These are phyloP conservation scores for Zygoascus tannicola DNA, from an alignment of 805 yeast genomes.

Conservation along the genomic window DNA sequence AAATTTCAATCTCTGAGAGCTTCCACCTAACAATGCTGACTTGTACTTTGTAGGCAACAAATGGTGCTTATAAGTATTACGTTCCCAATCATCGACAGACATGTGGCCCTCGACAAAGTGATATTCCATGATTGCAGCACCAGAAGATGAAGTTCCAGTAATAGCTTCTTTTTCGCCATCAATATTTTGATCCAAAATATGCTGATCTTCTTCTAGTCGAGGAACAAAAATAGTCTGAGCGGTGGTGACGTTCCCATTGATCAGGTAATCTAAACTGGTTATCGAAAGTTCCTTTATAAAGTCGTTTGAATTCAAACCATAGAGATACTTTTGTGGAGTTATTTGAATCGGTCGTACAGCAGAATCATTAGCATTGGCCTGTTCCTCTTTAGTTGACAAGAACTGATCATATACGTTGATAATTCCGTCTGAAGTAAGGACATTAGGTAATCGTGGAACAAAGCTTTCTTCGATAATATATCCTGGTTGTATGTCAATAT, in stretches of 20 bases:
- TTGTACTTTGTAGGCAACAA: conserved; percentile 20
- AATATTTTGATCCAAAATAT: background rate
- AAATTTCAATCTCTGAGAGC: conserved; percentile 54
- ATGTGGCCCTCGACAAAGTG: conserved; percentile 50
- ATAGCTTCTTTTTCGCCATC: too few species aligned
- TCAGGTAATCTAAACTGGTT: conserved; percentile 44
- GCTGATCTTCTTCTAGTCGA: background rate
- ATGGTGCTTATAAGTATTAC: background rate
- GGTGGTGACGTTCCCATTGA: conserved; percentile 34
- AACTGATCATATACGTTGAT: conserved; percentile 38
- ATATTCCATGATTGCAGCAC: conserved; percentile 36
- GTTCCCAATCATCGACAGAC: conserved; percentile 19
- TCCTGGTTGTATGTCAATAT: conserved; percentile 26
- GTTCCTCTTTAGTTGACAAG: conserved; percentile 16
- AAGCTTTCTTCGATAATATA: conserved; percentile 30
- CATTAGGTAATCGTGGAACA: conserved; percentile 32
- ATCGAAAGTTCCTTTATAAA: conserved; percentile 65
- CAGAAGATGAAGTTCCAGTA: conserved; percentile 5
- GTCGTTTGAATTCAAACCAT: conserved; percentile 48
- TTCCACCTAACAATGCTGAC: conserved; percentile 46
- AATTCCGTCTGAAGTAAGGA: conserved; percentile 39
- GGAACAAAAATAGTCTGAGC: conserved; percentile 59
- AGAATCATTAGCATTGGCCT: background rate
- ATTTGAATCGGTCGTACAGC: conserved; percentile 26
- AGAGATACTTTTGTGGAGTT: conserved; percentile 48